Evolutionary conservation across 805 yeast genomes (phyloP).

Genomic region (Metschnikowia kunwiensis): DNA sequence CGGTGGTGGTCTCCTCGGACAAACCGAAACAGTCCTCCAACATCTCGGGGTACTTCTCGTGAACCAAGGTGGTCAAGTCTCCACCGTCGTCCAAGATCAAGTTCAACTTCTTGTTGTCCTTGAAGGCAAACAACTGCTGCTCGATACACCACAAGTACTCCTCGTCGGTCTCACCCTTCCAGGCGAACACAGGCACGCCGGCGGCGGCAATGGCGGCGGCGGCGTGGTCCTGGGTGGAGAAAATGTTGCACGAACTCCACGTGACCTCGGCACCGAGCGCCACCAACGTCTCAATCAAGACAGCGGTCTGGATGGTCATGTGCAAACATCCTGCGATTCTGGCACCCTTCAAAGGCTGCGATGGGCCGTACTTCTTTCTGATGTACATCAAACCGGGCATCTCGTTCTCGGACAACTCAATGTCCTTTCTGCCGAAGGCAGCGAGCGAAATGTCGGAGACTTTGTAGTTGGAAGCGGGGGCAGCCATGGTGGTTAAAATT

Average conservation of each 20-base stretch:
- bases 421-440: conserved; percentile 99
- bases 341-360: conserved; percentile 97
- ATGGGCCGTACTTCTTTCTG: conserved; percentile 85
- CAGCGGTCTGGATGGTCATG: conserved; percentile 99
- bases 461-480: conserved; percentile 68
- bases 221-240: conserved; percentile 99
- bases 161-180: conserved; percentile 99
- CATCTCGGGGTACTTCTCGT: conserved; percentile 97
- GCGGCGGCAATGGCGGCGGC: conserved; percentile 99
- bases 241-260: conserved; percentile 99
- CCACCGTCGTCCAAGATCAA: conserved; percentile 99
- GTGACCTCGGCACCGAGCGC: conserved; percentile 99
- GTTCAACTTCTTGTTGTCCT: conserved; percentile 92
- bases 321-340: conserved; percentile 98
- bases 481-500: conserved; percentile 35
- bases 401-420: conserved; percentile 97
- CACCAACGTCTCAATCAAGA: conserved; percentile 92
- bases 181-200: conserved; percentile 98
- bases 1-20: conserved; percentile 99
- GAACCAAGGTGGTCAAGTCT: conserved; percentile 94
- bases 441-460: conserved; percentile 98
- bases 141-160: conserved; percentile 99
- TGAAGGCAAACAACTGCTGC: conserved; percentile 97
- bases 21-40: conserved; percentile 92
- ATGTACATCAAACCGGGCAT: conserved; percentile 99